Evolutionary conservation across 805 yeast genomes (phyloP).

Genomic region (Maudiozyma barnettii): DNA sequence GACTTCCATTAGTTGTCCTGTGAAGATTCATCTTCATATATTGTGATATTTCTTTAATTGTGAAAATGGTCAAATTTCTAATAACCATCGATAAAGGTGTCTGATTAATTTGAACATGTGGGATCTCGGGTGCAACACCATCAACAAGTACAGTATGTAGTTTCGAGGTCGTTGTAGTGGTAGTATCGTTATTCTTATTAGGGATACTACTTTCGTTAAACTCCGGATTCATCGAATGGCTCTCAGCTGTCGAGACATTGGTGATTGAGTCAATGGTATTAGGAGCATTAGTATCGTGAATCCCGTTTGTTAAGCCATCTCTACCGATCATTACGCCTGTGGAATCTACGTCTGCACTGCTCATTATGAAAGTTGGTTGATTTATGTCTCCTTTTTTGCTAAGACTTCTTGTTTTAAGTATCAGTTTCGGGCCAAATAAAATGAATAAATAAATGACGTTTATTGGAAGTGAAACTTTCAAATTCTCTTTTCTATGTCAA

Average conservation of each 20-base stretch:
- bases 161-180: neutral
- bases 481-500: too few species aligned
- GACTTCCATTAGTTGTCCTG: neutral
- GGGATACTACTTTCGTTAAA: neutral
- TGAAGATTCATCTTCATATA: conserved; percentile 27
- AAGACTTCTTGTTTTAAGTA: too few species aligned
- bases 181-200: neutral
- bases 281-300: neutral
- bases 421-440: too few species aligned
- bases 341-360: neutral
- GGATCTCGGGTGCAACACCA: conserved; percentile 19
- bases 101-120: conserved; percentile 31
- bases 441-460: too few species aligned
- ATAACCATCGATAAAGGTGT: conserved; percentile 24
- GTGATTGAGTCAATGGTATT: neutral
- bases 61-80: conserved; percentile 25
- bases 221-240: neutral
- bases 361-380: neutral
- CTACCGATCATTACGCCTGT: neutral
- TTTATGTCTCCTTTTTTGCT: too few species aligned
- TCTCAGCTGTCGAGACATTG: neutral
- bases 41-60: conserved; percentile 28
- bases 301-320: neutral
- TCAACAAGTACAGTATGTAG: neutral
- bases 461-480: too few species aligned